A percentile compares a stretch with the other conserved stretches of the same genome.
Conservation (phyloP, 352 stramenopile genomes). For the Elongisporangium anandrum region DNA sequence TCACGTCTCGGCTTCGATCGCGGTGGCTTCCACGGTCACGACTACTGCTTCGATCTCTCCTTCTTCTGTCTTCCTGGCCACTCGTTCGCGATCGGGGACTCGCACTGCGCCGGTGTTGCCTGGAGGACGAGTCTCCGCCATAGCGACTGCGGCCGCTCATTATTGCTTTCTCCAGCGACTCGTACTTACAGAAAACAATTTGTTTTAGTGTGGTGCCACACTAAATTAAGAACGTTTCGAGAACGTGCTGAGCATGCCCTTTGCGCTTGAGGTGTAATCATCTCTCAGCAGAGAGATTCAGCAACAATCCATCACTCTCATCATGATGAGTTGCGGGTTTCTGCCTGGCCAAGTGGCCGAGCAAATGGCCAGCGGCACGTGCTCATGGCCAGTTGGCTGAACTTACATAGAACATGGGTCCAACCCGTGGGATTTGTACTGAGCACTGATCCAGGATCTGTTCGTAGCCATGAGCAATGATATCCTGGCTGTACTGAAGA, state of each 20-base stretch:
- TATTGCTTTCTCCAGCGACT: background rate
- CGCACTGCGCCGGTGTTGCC: background rate
- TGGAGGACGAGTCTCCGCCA: background rate
- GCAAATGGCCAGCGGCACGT: background rate
- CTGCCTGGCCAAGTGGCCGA: background rate
- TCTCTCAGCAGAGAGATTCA: background rate
- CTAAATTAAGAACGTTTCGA: background rate
- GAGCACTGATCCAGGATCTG: background rate
- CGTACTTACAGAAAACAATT: background rate
- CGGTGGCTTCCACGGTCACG: background rate
- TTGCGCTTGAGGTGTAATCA: background rate
- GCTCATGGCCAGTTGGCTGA: background rate
- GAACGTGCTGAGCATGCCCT: background rate
- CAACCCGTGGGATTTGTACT: background rate
- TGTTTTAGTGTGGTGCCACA: background rate
- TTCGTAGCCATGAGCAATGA: background rate
- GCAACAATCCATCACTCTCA: background rate
- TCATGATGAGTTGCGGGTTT: too few species aligned
- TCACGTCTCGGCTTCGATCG: background rate
- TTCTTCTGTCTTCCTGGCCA: background rate
- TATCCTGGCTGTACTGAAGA: background rate
- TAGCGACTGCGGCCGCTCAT: background rate
- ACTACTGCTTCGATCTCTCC: background rate
- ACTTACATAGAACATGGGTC: background rate
- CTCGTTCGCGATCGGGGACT: background rate